Conservation (phyloP, 1,284 basidiomycete species). For the Meira nashicola region DNA sequence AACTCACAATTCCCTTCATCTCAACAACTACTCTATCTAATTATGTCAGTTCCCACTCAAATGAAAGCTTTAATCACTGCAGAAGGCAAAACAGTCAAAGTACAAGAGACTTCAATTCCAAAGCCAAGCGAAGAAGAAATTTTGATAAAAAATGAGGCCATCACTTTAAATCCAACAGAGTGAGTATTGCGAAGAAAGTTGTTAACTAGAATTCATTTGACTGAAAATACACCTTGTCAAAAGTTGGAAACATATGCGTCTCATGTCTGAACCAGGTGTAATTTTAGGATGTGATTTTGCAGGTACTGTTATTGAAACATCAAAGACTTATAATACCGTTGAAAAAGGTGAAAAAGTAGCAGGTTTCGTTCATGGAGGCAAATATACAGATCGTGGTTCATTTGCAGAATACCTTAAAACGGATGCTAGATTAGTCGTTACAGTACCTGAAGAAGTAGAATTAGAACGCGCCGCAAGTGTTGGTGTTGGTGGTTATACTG, state of each 20-base stretch:
- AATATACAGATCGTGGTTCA: slow-evolving; percentile 47
- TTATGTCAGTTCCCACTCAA: slow-evolving; percentile 14
- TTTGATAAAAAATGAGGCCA: slow-evolving; percentile 29
- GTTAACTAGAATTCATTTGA: not conserved
- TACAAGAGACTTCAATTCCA: slow-evolving; percentile 27
- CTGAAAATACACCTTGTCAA: not conserved
- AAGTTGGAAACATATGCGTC: slow-evolving; percentile 52
- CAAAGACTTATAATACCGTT: slow-evolving; percentile 39
- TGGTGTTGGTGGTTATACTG: slow-evolving; percentile 43
- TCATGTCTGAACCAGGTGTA: slow-evolving; percentile 48
- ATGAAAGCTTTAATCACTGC: slow-evolving; percentile 40
- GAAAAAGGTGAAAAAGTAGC: slow-evolving; percentile 62
- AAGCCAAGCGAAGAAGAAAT: slow-evolving; percentile 35
- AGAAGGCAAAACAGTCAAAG: slow-evolving; percentile 27
- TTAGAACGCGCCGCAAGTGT: slow-evolving; percentile 27
- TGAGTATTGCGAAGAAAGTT: too few relatives aligned
- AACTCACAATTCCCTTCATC: not conserved
- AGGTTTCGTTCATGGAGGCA: slow-evolving; percentile 57
- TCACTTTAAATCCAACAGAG: slow-evolving; percentile 49
- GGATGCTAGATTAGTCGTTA: slow-evolving; percentile 28
- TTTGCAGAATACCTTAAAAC: slow-evolving; percentile 53
- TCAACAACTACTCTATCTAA: not conserved
- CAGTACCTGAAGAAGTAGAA: slow-evolving; percentile 33
- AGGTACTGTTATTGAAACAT: slow-evolving; percentile 58
- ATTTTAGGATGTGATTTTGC: slow-evolving; percentile 62